Evolutionary conservation across 805 yeast species (phyloP), one percentile per base, ranked within the genome.

Genomic region (Candida pini): DNA sequence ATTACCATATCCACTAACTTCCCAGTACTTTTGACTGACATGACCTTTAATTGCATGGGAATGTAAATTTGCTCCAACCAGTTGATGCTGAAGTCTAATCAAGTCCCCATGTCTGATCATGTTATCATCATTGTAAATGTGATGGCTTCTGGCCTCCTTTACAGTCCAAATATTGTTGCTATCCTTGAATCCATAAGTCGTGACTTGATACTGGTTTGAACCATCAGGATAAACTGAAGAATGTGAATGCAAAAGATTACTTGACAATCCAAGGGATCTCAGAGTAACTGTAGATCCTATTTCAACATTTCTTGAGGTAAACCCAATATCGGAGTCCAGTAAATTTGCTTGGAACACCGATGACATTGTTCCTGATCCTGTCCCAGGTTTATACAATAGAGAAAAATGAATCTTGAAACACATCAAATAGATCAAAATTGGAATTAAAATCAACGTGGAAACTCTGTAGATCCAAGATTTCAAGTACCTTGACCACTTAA

Each of bases 131-230:
- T 36, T 36, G 27, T 47, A 42, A 2, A 28, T 14, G 10, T 21
- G 29, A 12, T 30, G 44, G 13, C 39, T 59, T 62, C 55, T 66
- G 34, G 51, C 76, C 56, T 33, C 61, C 55, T 41, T 57, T 37
- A 38, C 69, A 56, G 51, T 52, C 80, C 95, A 89, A 35, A 80
- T 69, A 56, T 90, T 92, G 60, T 92, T 90, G 31, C 68, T 63
- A 60, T 92, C 97, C 52, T 85, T 85, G 60, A 76, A 87, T n/a
- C 90, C 88, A 58, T 92, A 92, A 12, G 90, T 83, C n/a, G 98
- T 92, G 33, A 92, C 69, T 61, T 92, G 99, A 58, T 88, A 96
- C 63, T 92, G 97, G 42, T 75, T 75, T 2, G 96, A 86, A 3
- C 97, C 97, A 41, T 77, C 87, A 9, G 98, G 98, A 55, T 81